Percentiles rank a stretch among this genome's conserved stretches.
phyloP scores from a whole-genome alignment of 2,329 filamentous ascomycete genomes.

The Fusarium mangiferae region DNA sequence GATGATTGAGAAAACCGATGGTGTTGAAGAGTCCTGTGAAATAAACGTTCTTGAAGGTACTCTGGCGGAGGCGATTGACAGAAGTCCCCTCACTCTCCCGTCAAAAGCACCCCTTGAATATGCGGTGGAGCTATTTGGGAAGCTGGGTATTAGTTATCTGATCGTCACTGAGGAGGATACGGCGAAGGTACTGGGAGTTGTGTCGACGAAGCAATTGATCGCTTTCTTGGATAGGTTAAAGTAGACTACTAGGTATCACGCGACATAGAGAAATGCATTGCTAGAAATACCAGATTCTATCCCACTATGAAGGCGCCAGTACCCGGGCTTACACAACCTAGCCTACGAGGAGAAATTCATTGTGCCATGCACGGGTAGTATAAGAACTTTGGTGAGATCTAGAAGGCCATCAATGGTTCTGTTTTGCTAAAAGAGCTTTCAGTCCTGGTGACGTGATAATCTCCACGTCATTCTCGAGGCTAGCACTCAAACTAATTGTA shows the following conservation, averaged over 20 bases:
- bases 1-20: neutral
- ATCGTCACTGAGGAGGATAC: constrained; percentile 10
- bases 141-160: constrained; percentile 1
- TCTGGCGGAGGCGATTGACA: neutral
- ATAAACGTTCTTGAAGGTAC: neutral
- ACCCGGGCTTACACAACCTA: neutral
- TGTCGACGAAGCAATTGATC: neutral
- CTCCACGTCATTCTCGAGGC: constrained; percentile 50
- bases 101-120: constrained; percentile 19
- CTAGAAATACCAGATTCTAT: fast-evolving
- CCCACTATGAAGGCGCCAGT: fast-evolving
- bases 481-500: constrained; percentile 58
- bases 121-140: constrained; percentile 18
- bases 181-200: constrained; percentile 3
- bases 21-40: neutral
- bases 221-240: neutral
- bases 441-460: constrained; percentile 38
- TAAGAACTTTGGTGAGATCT: neutral
- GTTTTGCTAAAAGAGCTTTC: constrained; percentile 52
- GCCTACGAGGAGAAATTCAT: fast-evolving
- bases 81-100: neutral
- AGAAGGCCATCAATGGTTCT: constrained; percentile 53
- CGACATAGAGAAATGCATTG: fast-evolving
- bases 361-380: neutral
- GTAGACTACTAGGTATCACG: neutral